A percentile compares a stretch with the other conserved stretches of the same genome.
Conservation (phyloP, 139 green algal species). For the Chlamydomonas incerta region DNA sequence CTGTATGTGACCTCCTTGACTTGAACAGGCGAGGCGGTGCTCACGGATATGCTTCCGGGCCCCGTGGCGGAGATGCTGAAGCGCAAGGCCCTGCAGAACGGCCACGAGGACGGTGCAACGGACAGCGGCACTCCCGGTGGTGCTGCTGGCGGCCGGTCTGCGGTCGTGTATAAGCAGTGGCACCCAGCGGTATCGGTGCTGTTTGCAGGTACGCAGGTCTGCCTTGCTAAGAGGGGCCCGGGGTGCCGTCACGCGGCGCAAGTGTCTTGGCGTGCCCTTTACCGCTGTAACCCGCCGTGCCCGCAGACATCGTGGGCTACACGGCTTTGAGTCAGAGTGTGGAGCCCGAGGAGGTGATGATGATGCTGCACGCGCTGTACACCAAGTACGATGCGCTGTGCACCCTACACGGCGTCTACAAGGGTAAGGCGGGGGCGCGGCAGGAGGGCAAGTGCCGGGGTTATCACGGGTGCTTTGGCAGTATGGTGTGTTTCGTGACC, state of each 20-base stretch:
- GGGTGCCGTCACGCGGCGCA: no score
- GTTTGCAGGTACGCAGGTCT: not conserved
- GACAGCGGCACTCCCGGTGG: no score
- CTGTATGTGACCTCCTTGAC: no score
- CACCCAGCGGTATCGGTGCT: conserved; percentile 15
- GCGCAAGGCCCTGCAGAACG: not conserved
- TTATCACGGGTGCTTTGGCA: no score
- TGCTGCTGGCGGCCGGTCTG: no score
- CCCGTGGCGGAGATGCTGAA: conserved; percentile 3
- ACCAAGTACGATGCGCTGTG: conserved; percentile 47
- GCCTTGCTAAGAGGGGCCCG: no score
- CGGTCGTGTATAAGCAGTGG: conserved; percentile 55
- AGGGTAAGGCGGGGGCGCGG: not conserved
- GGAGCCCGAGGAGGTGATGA: conserved; percentile 42
- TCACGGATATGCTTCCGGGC: not conserved
- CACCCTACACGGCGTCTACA: not conserved
- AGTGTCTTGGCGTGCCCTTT: no score
- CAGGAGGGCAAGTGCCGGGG: not conserved
- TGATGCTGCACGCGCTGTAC: conserved; percentile 54
- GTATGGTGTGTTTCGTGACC: no score
- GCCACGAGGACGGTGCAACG: no score
- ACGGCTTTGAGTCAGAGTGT: not conserved
- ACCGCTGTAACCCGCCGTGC: no score
- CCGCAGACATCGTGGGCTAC: conserved; percentile 10
- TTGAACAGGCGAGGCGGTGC: not conserved